Percentiles rank a stretch among this genome's conserved stretches.
These are phyloP conservation scores for Sporothrix brunneoviolacea DNA, from an alignment of 2,329 filamentous ascomycete species.

Conservation along the genomic window DNA sequence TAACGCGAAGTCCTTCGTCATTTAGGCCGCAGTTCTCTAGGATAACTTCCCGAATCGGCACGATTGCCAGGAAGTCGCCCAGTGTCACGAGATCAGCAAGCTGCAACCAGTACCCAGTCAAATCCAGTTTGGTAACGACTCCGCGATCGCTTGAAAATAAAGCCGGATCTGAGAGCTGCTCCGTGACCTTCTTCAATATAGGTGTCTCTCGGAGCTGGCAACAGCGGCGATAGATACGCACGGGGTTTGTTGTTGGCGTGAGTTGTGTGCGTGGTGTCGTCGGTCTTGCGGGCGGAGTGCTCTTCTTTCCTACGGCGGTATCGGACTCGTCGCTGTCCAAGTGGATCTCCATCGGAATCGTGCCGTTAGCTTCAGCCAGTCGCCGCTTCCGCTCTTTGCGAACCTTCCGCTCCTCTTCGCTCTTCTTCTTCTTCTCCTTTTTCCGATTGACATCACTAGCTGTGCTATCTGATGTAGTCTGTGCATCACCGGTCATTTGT, in stretches of 20 bases:
- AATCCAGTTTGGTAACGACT: conserved; percentile 73
- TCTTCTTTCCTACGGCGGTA: conserved; percentile 12
- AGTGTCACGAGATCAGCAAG: conserved; percentile 78
- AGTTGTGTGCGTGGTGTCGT: conserved; percentile 49
- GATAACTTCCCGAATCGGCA: conserved; percentile 79
- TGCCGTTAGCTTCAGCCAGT: conserved; percentile 81
- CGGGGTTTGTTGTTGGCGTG: conserved; percentile 79
- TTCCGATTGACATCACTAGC: conserved; percentile 51
- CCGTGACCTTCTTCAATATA: conserved; percentile 83
- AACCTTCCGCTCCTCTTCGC: conserved; percentile 86
- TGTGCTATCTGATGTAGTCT: conserved; percentile 17
- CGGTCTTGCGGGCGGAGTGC: conserved; percentile 24
- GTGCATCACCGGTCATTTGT: conserved; percentile 22
- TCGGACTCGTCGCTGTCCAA: conserved; percentile 58
- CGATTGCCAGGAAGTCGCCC: conserved; percentile 88
- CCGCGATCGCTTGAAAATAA: conserved; percentile 61
- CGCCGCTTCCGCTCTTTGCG: conserved; percentile 82
- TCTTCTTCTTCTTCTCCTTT: conserved; percentile 94
- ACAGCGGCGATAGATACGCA: conserved; percentile 87
- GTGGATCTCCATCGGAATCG: conserved; percentile 75
- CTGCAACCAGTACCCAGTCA: conserved; percentile 79
- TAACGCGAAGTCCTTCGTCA: conserved; percentile 79
- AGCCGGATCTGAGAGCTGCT: conserved; percentile 70
- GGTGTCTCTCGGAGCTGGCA: conserved; percentile 91
- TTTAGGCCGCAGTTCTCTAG: conserved; percentile 81